Conservation (phyloP, 129 eudicot species). For the Solidago caesia region DNA sequence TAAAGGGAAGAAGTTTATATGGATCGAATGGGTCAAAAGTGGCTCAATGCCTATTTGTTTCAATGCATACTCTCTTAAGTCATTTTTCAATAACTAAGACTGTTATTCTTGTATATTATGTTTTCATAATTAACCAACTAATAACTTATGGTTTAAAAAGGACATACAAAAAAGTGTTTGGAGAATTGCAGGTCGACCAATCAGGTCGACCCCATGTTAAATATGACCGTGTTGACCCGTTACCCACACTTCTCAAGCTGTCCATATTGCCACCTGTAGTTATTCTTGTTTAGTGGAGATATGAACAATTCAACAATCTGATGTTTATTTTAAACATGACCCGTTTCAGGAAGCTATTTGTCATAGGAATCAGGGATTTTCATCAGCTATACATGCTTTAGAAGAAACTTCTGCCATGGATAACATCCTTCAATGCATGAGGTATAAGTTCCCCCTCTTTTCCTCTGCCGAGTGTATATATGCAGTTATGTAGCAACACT, state of each 20-base stretch:
- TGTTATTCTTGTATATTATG: too few relatives aligned
- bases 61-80: too few relatives aligned
- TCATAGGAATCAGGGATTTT: constrained; percentile 45
- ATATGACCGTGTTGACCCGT: neutral
- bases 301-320: neutral
- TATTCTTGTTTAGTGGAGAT: constrained; percentile 10
- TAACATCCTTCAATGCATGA: constrained; percentile 63
- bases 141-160: neutral
- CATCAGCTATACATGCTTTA: constrained; percentile 56
- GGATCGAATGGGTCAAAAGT: neutral
- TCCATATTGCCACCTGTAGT: neutral
- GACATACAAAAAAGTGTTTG: neutral
- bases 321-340: constrained; percentile 11
- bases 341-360: constrained; percentile 49
- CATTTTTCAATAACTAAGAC: too few relatives aligned
- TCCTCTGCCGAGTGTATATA: neutral
- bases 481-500: neutral
- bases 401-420: constrained; percentile 65
- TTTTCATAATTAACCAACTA: neutral
- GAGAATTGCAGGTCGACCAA: neutral
- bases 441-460: constrained; percentile 36
- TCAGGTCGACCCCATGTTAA: neutral
- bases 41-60: too few relatives aligned
- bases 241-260: neutral
- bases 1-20: neutral